Conservation (phyloP, 352 stramenopile species). For the Phytopythium cucurbitacearum region DNA sequence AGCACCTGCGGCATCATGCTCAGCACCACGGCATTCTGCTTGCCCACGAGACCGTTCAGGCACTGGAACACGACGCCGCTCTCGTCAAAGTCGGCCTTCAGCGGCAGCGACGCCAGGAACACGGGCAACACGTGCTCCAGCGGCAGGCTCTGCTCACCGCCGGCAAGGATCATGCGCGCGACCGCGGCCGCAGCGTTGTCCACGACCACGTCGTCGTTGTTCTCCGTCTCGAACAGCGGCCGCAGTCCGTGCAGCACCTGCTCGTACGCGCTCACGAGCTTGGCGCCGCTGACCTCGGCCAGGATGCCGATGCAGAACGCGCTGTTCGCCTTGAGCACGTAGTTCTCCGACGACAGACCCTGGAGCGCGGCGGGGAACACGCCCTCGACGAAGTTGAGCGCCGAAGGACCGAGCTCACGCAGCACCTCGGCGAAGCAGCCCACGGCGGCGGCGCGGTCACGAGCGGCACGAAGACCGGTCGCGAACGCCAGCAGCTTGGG, state of each 20-base stretch:
- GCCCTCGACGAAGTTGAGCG: constrained; percentile 81
- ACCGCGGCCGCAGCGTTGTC: constrained; percentile 94
- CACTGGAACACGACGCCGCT: constrained; percentile 94
- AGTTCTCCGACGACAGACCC: constrained; percentile 88
- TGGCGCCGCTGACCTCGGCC: constrained; percentile 73
- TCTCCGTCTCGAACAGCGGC: constrained; percentile 87
- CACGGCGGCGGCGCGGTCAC: constrained; percentile 92
- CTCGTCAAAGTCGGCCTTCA: constrained; percentile 97
- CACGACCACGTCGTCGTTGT: constrained; percentile 83
- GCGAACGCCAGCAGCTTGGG: constrained; percentile 89
- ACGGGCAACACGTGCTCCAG: constrained; percentile 93
- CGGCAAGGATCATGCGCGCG: constrained; percentile 90
- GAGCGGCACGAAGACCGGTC: constrained; percentile 85
- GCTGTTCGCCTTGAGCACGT: constrained; percentile 93
- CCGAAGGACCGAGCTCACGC: constrained; percentile 80
- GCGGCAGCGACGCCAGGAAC: constrained; percentile 89
- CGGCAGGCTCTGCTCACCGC: constrained; percentile 63
- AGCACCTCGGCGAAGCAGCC: constrained; percentile 95
- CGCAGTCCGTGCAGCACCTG: constrained; percentile 89
- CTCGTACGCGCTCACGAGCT: constrained; percentile 84
- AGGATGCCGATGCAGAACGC: constrained; percentile 94
- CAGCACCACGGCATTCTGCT: constrained; percentile 80
- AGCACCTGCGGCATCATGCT: constrained; percentile 70
- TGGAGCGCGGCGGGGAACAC: constrained; percentile 91
- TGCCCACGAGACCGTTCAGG: constrained; percentile 90